Evolutionary conservation across 2,329 filamentous ascomycete genomes (phyloP), one percentile per base, ranked within the genome.

Genomic region (Plectosphaerella sp.): DNA sequence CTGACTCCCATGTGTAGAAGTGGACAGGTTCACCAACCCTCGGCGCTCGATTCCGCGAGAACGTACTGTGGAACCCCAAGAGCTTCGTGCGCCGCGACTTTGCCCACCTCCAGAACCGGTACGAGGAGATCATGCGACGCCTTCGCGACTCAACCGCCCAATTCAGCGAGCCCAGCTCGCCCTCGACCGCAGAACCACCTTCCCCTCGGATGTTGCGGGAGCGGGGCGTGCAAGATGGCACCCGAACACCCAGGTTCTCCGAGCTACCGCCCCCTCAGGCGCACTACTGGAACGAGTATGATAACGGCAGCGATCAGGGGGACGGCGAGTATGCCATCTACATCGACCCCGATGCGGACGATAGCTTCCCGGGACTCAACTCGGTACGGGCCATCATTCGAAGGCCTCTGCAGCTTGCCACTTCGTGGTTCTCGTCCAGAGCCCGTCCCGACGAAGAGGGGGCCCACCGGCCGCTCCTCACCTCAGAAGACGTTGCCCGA

Each of bases 251-350:
- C 5, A 43, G n/a, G 18, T 28, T 47, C 24, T 5, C 22, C n/a
- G 45, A 47, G 45, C 35, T 46, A 3, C 36, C 67, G 3, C 62
- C 66, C 10, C 59, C 66, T 8, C 64, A 66, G 48, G 61, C 69
- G 15, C 72, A 74, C 45, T 94, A 93, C 64, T 95, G 90, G 89
- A 93, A 89, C 67, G 90, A 95, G 66, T 94, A 93, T 66, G 90
- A 95, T 59, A 73, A 92, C 64, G 88, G 88, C 9, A 91, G 89
- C 64, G 88, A 91, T 51, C 71, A 77, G 14, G 77, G 83, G 43
- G 78, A 81, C 28, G 37, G 24, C 15, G 48, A 49, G 5, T 94
- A 91, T 66, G 78, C 83, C 45, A 85, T 94, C 58, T 91, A 89
- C 61, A 74, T 93, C 54, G 80, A 92, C 62, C 88, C 89, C 0